Evolutionary conservation across 1,139 yeast species (phyloP).

Genomic region (Scheffersomyces parashehatae): DNA sequence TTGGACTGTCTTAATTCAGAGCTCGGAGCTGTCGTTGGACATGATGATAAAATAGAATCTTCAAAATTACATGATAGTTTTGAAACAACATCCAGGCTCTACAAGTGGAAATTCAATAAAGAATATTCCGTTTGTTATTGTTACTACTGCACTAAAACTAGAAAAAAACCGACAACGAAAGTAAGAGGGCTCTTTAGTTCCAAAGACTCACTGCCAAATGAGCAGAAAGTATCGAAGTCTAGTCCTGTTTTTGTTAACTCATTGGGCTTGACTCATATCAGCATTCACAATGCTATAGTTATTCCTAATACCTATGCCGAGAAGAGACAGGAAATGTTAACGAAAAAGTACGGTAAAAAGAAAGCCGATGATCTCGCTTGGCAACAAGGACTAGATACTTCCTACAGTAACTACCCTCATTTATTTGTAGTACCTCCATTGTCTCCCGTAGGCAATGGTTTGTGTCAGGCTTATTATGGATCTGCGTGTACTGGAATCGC

Average conservation of each 20-base stretch:
- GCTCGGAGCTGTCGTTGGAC: conserved; percentile 20
- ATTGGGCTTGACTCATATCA: conserved; percentile 17
- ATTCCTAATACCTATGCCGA: conserved; percentile 6
- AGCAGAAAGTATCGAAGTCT: not conserved
- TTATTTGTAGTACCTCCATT: conserved; percentile 12
- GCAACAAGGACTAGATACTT: not conserved
- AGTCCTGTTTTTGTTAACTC: conserved; percentile 4
- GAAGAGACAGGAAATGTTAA: not conserved
- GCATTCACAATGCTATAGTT: conserved; percentile 17
- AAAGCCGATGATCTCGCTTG: conserved; percentile 7
- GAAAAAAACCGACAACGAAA: too few species aligned
- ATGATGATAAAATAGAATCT: conserved; percentile 29
- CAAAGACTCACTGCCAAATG: not conserved
- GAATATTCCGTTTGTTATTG: conserved; percentile 26
- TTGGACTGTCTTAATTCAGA: conserved; percentile 15
- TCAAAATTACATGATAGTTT: conserved; percentile 19
- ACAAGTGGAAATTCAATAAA: conserved; percentile 17
- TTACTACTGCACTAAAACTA: too few species aligned
- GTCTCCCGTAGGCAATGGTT: conserved; percentile 6
- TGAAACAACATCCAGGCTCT: conserved; percentile 20
- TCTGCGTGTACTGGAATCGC: conserved; percentile 1
- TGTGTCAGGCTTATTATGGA: conserved; percentile 8
- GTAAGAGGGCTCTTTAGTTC: conserved; percentile 1
- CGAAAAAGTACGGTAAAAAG: not conserved
- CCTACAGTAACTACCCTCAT: conserved; percentile 4